These are phyloP conservation scores for Pleurotus cornucopiae DNA, from an alignment of 768 basidiomycete species.

Conservation along the genomic window DNA sequence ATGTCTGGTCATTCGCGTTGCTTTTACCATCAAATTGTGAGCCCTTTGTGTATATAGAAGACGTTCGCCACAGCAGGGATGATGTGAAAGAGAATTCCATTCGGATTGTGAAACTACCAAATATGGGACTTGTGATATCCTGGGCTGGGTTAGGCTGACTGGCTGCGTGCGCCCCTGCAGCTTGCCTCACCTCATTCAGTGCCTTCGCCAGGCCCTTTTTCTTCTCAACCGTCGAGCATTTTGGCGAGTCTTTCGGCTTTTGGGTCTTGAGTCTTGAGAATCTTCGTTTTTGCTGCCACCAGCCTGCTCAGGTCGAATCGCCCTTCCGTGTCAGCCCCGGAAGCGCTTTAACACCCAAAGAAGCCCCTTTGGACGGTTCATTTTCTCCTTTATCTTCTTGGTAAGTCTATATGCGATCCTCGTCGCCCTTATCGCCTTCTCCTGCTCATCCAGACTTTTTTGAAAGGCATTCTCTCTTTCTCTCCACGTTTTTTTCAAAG, in stretches of 20 bases:
- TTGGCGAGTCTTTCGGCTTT: neutral
- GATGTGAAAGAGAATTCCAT: slow-evolving; percentile 3
- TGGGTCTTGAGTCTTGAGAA: neutral
- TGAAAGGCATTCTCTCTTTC: slow-evolving; percentile 5
- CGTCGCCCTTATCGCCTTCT: slow-evolving; percentile 1
- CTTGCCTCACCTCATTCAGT: neutral
- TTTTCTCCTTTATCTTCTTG: slow-evolving; percentile 8
- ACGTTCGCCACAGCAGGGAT: slow-evolving; percentile 6
- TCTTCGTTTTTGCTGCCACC: neutral
- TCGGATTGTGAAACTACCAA: slow-evolving; percentile 1
- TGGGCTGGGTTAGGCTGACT: slow-evolving; percentile 1
- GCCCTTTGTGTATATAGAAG: neutral
- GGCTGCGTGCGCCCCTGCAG: slow-evolving; percentile 5
- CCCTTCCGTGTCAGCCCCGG: slow-evolving; percentile 7
- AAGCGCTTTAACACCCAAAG: slow-evolving; percentile 7
- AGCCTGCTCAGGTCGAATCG: neutral
- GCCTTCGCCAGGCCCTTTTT: slow-evolving; percentile 1
- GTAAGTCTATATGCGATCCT: slow-evolving; percentile 3
- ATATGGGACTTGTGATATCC: slow-evolving; percentile 7
- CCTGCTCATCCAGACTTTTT: slow-evolving; percentile 1
- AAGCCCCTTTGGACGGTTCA: slow-evolving; percentile 7
- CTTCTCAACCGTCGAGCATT: neutral
- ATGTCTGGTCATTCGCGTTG: no score
- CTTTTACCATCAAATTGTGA: slow-evolving; percentile 1
- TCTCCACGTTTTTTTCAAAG: neutral